Evolutionary conservation across 805 yeast genomes (phyloP), one percentile per base, ranked within the genome.

Genomic region (Candida oleophila): DNA sequence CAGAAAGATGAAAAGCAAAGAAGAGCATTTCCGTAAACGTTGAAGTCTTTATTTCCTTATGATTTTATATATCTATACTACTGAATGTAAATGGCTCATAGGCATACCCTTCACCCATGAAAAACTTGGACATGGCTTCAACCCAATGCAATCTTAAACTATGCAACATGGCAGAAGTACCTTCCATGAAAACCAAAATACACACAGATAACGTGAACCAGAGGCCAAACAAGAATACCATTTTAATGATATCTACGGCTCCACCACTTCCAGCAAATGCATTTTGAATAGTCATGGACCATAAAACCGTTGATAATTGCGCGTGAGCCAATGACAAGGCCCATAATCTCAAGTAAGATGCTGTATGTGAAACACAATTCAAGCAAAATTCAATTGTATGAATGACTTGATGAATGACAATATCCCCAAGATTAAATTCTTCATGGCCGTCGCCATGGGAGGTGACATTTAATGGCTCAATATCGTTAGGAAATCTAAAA

Each of bases 151-250:
- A 71, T 68, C 91, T 78, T 57, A 85, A 74, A 14, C 87, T 79
- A 62, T 85, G 91, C 57, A 85, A 71, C 91, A 85, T 85, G 18
- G 90, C 90, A n/a, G 89, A 83, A 0, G 90, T 85, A 47, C 91
- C 91, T 66, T 85, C 91, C 91, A 85, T 85, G 42, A 83, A 71
- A 41, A 85, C 90, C 60, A 85, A 69, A 37, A 85, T 82, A 54
- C 81, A 76, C 34, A 82, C 84, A 0, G 90, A 84, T 54, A 85
- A 70, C 4, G 78, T 76, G 62, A 85, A 85, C 91, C 91, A 85
- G 81, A 85, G 77, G 25, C 82, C 87, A 67, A 85, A 85, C 45
- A 85, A 64, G 22, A 79, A 61, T 16, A 83, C 81, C 1, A 83
- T 77, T 77, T 77, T 76, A 35, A 80, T 47, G 4, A 81, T 78